These are phyloP conservation scores for Dactylellina drechsleri DNA, from an alignment of 2,329 filamentous ascomycete genomes.

Conservation along the genomic window DNA sequence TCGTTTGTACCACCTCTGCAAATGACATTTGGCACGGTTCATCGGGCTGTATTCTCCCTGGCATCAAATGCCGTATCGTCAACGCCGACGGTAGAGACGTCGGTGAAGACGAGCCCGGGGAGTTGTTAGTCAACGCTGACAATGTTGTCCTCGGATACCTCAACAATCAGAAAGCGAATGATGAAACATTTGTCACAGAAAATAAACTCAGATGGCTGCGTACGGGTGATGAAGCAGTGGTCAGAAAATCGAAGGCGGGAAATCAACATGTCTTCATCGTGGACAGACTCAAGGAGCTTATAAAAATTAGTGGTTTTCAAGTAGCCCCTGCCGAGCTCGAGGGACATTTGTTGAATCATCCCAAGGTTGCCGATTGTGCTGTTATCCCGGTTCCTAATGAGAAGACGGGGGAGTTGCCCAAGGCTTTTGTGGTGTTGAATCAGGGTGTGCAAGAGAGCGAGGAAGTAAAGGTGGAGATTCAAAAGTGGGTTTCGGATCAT, in stretches of 20 bases:
- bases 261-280: conserved; percentile 85
- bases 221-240: conserved; percentile 84
- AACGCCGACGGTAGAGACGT: conserved; percentile 76
- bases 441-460: conserved; percentile 56
- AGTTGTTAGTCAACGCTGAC: conserved; percentile 81
- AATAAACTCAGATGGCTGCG: conserved; percentile 75
- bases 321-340: conserved; percentile 66
- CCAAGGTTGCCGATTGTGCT: conserved; percentile 64
- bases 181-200: conserved; percentile 80
- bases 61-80: conserved; percentile 73
- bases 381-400: conserved; percentile 64
- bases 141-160: conserved; percentile 84
- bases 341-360: conserved; percentile 63
- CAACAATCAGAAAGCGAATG: conserved; percentile 83
- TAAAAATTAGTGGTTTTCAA: conserved; percentile 69
- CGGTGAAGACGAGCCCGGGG: conserved; percentile 77
- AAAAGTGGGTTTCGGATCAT: conserved; percentile 62
- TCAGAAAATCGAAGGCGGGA: conserved; percentile 72
- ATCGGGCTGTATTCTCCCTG: conserved; percentile 76
- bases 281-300: conserved; percentile 75
- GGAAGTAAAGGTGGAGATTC: conserved; percentile 63
- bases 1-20: conserved; percentile 71
- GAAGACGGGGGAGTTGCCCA: conserved; percentile 65
- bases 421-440: conserved; percentile 64
- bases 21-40: conserved; percentile 76